Evolutionary conservation across 2,329 filamentous ascomycete species (phyloP).

Genomic region (Colletotrichum eleusines): DNA sequence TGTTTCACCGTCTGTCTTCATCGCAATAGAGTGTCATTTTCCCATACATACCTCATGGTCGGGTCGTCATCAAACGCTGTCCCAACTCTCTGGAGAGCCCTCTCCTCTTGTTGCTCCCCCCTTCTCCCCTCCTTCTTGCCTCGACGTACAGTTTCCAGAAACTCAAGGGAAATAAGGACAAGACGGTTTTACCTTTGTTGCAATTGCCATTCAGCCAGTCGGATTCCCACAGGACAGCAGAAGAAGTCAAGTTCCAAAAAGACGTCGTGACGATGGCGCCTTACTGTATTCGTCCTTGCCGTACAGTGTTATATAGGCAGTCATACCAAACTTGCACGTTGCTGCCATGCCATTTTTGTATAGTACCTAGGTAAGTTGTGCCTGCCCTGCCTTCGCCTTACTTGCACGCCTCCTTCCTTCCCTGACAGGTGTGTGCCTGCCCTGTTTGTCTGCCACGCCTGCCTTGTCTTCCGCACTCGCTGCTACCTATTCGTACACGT

Average conservation of each 20-base stretch:
- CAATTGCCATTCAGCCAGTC: constrained; percentile 3
- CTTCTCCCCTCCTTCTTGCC: neutral
- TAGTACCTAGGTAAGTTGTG: too few relatives aligned
- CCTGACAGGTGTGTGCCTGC: neutral
- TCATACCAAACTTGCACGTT: neutral
- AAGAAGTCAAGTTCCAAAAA: neutral
- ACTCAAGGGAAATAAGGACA: neutral
- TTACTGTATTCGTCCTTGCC: neutral
- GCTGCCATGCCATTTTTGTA: neutral
- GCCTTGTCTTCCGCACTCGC: constrained; percentile 1
- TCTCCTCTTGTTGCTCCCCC: neutral
- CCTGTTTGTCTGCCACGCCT: constrained; percentile 11
- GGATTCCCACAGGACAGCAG: neutral
- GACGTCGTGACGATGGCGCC: neutral
- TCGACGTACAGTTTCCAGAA: neutral
- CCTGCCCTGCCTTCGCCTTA: constrained; percentile 4
- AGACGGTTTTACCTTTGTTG: constrained; percentile 1
- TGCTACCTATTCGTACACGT: neutral
- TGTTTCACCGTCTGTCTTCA: constrained; percentile 28
- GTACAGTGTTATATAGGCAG: neutral
- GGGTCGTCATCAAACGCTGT: constrained; percentile 22
- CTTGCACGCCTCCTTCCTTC: constrained; percentile 7
- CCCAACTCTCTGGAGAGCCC: constrained; percentile 6
- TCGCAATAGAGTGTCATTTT: constrained; percentile 17
- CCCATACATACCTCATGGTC: constrained; percentile 26